Base-by-base conservation (phyloP, 116 monocot genomes). In the Iris pallida region DNA sequence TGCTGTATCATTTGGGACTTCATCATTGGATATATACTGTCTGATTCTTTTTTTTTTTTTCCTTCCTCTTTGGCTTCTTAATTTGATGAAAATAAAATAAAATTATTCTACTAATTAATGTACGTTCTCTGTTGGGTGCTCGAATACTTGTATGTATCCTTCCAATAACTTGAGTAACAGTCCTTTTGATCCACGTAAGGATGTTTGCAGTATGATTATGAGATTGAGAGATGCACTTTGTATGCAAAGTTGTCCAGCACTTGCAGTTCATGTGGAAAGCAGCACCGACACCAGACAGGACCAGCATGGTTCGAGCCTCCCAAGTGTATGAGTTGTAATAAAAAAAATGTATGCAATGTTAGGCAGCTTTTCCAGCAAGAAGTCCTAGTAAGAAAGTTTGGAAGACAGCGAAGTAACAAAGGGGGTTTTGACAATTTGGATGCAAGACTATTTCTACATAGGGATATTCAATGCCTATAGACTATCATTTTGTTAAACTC, bases 391-490 rank as follows among this genome's bases (percentile, higher is more conserved):
- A 30, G 30, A 30, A 30, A 30, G 30, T 30, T 30, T 68, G 6
- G 54, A 16, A 42, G 42, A 42, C 42, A 42, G n/a, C 55, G 14
- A 55, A 68, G 51, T 42, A 65, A 47, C 48, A 10, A 12, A 48
- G 51, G 30, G 12, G 65, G 11, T 9, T 65, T 65, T 65, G 65
- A 65, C 65, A 65, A 51, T 30, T 65, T 65, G 8, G 30, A 1
- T 30, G 14, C 62, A 62, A 62, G 30, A 44, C 41, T 20, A 16
- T 62, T 62, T 45, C 14, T 62, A 45, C 62, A 62, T 44, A 62
- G 44, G 62, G 62, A 44, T 62, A 14, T 8, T 5, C 8, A 4
- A 62, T 62, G 62, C 62, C 16, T 68, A 41, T 40, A 30, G 30
- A 30, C 30, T 30, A 30, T 0, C 30, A 30, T 30, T 30, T 30